Evolutionary conservation across 148 eudicot species (phyloP), one percentile per base, ranked within the genome.

Genomic region (Rhododendron mucronatum): DNA sequence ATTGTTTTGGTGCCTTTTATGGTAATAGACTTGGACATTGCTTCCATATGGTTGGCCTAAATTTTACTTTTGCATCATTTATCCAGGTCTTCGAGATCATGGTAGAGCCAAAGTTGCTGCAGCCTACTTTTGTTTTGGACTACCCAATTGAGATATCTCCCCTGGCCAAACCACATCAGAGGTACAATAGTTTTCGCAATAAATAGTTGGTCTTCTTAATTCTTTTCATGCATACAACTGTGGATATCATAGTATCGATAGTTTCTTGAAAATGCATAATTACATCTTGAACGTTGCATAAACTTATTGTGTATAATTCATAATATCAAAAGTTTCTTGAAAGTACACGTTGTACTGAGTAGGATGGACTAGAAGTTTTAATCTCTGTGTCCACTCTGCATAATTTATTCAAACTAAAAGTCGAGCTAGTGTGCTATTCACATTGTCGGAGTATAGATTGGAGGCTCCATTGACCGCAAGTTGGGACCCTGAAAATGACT

Each of bases 141-240:
- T 95, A 97, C 89, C 99, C 99, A 18, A 79, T 94, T 87, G 99
- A 95, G 90, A 91, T 97, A 90, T 97, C 99, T 84, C 99, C 99
- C 85, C 91, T 97, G 57, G 99, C 99, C 79, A 97, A 97, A 91
- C 99, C 99, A 78, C 98, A 95, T 84, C 89, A 98, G 90, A 97
- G 99, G 99, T 96, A 92, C 59, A 67, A 61, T 57, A 71, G 47
- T 20, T 83, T 73, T 59, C 81, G 13, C 75, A 39, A 35, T 13
- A 57, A 77, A 21, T 78, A 26, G 71, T 37, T 51, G 73, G 4
- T 30, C 14, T 74, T 26, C 30, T 50, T 33, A 71, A 57, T 48
- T 45, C 37, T 83, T 69, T 73, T 26, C 85, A 47, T 26, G 85
- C 33, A 33, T 84, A 26, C 7, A 30, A 47, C 45, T 47, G 28